These are phyloP conservation scores for Tetraselmis striata DNA, from an alignment of 139 green algal species.

Conservation along the genomic window DNA sequence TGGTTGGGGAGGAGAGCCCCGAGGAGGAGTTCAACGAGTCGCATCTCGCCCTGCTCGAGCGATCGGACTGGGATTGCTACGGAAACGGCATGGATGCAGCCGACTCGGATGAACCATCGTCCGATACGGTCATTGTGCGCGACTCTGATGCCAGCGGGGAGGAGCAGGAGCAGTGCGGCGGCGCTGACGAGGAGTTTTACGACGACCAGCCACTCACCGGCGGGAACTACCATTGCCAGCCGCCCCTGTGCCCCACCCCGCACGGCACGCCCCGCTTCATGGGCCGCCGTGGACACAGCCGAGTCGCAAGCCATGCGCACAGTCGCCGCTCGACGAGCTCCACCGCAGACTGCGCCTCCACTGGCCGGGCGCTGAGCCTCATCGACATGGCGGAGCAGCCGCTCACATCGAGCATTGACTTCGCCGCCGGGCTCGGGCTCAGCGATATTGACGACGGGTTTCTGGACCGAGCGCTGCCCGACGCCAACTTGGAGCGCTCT, in stretches of 20 bases:
- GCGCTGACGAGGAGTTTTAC: not conserved
- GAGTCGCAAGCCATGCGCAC: not conserved
- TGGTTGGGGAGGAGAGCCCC: too few relatives aligned
- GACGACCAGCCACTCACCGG: not conserved
- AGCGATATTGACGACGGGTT: not conserved
- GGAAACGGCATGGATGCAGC: too few relatives aligned
- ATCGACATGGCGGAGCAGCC: not conserved
- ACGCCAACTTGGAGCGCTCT: not conserved
- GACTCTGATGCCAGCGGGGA: too few relatives aligned
- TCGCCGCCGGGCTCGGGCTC: not conserved
- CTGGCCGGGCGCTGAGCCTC: not conserved
- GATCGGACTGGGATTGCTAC: too few relatives aligned
- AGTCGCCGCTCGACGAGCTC: not conserved
- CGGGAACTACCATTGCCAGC: not conserved
- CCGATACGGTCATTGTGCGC: too few relatives aligned
- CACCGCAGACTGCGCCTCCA: not conserved
- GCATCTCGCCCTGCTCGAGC: too few relatives aligned
- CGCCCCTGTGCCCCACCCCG: not conserved
- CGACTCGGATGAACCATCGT: too few relatives aligned
- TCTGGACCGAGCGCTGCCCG: not conserved
- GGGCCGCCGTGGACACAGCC: not conserved
- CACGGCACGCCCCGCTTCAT: not conserved
- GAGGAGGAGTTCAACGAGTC: too few relatives aligned
- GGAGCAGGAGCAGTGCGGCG: too few relatives aligned
- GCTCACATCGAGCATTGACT: not conserved